Base-by-base conservation (phyloP, 169 alveolate genomes). In the Sarcocystis neurona region DNA sequence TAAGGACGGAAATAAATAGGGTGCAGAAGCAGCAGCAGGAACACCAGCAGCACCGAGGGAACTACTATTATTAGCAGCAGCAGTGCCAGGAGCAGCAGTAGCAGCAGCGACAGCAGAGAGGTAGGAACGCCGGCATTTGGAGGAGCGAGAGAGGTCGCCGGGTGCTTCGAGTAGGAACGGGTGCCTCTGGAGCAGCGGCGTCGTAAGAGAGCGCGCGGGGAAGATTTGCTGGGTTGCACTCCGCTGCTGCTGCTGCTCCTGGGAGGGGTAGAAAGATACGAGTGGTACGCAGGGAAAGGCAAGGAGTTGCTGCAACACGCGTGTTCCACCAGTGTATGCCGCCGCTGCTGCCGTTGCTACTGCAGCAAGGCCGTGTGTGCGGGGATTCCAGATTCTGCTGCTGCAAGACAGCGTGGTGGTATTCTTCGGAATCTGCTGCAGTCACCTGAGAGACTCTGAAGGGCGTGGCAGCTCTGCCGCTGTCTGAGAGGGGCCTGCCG, bases 1-100 rank as follows among this genome's bases (percentile, higher is more conserved):
- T n/a, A n/a, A n/a, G n/a, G n/a, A n/a, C n/a, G n/a, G n/a, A n/a
- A n/a, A n/a, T n/a, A n/a, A n/a, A n/a, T n/a, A n/a, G n/a, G n/a
- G n/a, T n/a, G n/a, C n/a, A n/a, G n/a, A n/a, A n/a, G n/a, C n/a
- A n/a, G n/a, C n/a, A n/a, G n/a, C n/a, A n/a, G n/a, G n/a, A n/a
- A n/a, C n/a, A n/a, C n/a, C n/a, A n/a, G n/a, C n/a, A n/a, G n/a
- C n/a, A n/a, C n/a, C n/a, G n/a, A n/a, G n/a, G n/a, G n/a, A n/a
- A n/a, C n/a, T n/a, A n/a, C n/a, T n/a, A n/a, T n/a, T n/a, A n/a
- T n/a, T n/a, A n/a, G n/a, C n/a, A 78, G 72, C 86, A 46, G 70
- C 37, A 48, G n/a, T 72, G 50, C 74, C 84, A 43, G 37, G 39
- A 75, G 60, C 84, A 75, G 37, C 86, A 44, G 72, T 44, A 78